phyloP scores from a whole-genome alignment of 192 early-diverging fungal genomes.

The Entomortierella parvispora region DNA sequence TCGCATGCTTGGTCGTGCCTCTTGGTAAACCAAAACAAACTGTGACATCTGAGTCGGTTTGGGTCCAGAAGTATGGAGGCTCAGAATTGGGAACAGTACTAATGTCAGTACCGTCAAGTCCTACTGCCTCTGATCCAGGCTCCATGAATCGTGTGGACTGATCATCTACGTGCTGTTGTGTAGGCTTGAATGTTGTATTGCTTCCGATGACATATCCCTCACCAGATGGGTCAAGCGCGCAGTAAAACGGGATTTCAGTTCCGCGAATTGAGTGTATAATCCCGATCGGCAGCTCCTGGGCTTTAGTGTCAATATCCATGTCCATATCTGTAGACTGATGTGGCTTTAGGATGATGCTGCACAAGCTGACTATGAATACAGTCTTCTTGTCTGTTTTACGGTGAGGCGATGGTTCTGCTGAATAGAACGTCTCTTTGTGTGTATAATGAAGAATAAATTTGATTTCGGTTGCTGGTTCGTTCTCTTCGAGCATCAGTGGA shows the following conservation, averaged over 20 bases:
- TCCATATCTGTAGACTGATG: neutral
- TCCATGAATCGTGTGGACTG: slow-evolving; percentile 23
- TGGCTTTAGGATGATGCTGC: slow-evolving; percentile 16
- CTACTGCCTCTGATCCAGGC: slow-evolving; percentile 27
- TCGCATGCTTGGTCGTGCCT: slow-evolving; percentile 60
- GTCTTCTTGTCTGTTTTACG: slow-evolving; percentile 40
- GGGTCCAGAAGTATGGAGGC: slow-evolving; percentile 74
- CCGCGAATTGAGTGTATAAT: slow-evolving; percentile 57
- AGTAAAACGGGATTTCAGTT: slow-evolving; percentile 63
- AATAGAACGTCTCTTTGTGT: slow-evolving; percentile 26
- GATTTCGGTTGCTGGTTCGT: slow-evolving; percentile 17
- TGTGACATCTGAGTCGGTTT: slow-evolving; percentile 71
- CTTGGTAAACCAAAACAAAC: slow-evolving; percentile 67
- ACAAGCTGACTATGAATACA: slow-evolving; percentile 39
- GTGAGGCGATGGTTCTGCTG: slow-evolving; percentile 40
- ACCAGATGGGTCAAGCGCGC: slow-evolving; percentile 50
- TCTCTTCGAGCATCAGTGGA: slow-evolving; percentile 5
- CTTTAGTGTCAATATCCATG: slow-evolving; percentile 2
- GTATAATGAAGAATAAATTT: slow-evolving; percentile 33
- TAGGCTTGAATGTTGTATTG: slow-evolving; percentile 38
- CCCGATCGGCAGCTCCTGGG: slow-evolving; percentile 1
- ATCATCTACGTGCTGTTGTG: slow-evolving; percentile 10
- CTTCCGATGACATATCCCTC: slow-evolving; percentile 58
- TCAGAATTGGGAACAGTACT: slow-evolving; percentile 11
- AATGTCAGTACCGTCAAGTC: slow-evolving; percentile 19